Evolutionary conservation across 441 rosid genomes (phyloP), one percentile per base, ranked within the genome.

Genomic region (Jatropha multifida): DNA sequence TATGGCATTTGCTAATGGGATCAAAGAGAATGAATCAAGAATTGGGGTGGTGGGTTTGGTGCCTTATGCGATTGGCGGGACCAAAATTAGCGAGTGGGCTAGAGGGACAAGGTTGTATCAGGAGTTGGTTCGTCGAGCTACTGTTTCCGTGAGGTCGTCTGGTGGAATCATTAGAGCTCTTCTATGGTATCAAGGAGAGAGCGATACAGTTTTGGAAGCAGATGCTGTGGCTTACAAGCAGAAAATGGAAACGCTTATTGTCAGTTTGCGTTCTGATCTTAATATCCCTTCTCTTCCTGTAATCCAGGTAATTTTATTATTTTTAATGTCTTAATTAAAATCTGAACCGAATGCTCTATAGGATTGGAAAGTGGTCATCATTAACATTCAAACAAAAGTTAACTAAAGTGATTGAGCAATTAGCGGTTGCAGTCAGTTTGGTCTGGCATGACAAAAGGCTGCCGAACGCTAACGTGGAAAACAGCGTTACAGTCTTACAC

Each of bases 151-250:
- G 69, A 84, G 32, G 2, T 32, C 72, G 77, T 55, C 49, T 48
- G 90, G 90, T 15, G 93, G 94, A 10, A 84, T 74, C 75, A 87
- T 91, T 59, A 86, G 84, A 76, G 98, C 90, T 2, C 14, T 91
- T 89, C 68, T 94, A 67, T 93, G 97, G 99, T 91, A 86, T 74
- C 99, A 94, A 78, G 99, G 99, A 58, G 98, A 93, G 80, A 91
- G 97, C 72, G 97, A 94, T 78, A 79, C 94, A 49, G 69, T 42
- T 72, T 42, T 63, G 65, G 68, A 73, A 74, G 80, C 77, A 5
- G 96, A 89, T 41, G 97, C 98, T 1, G 85, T 78, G 69, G 85
- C 85, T 32, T 93, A 93, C 65, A 84, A 78, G 49, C 81, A 41
- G 38, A 88, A 88, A n/a, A 83, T 91, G 89, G 91, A 85, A 79